These are phyloP conservation scores for Capsella rubella DNA, from an alignment of 441 rosid species.

Conservation along the genomic window DNA sequence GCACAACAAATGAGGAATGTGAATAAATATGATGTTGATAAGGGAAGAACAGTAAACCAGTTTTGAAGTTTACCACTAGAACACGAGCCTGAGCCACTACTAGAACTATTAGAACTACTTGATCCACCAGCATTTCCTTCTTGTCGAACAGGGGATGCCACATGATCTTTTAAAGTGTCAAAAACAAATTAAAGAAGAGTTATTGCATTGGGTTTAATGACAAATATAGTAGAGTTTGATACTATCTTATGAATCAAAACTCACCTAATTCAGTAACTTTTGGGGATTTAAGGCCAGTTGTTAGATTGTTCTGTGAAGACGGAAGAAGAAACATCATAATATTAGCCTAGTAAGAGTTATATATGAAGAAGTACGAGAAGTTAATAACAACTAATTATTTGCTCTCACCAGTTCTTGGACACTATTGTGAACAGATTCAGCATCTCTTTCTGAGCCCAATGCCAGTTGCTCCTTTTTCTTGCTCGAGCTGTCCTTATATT, in stretches of 20 bases:
- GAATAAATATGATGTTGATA: conserved; percentile 13
- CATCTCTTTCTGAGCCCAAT: conserved; percentile 52
- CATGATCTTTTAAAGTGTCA: conserved; percentile 47
- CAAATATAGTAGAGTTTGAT: conserved; percentile 12
- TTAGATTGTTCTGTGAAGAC: conserved; percentile 56
- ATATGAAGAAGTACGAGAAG: conserved; percentile 14
- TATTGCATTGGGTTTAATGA: conserved; percentile 31
- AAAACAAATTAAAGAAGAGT: conserved; percentile 35
- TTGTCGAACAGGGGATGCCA: conserved; percentile 51
- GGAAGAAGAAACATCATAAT: conserved; percentile 27
- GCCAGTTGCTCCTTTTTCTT: conserved; percentile 61
- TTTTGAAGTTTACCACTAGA: conserved; percentile 66
- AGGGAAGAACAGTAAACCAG: conserved; percentile 18
- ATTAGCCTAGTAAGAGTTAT: conserved; percentile 12
- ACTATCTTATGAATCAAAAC: conserved; percentile 28
- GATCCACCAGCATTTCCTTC: conserved; percentile 62
- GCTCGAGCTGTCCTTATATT: conserved; percentile 57
- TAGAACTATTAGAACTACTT: conserved; percentile 76
- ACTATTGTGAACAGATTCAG: conserved; percentile 50
- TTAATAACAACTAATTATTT: conserved; percentile 24
- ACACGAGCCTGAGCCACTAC: conserved; percentile 81
- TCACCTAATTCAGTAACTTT: conserved; percentile 61
- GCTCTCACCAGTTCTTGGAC: conserved; percentile 55
- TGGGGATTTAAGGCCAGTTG: conserved; percentile 45
- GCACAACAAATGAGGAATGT: conserved; percentile 41